Conservation (phyloP, 192 early-diverging fungal species). For the Coemansia interrupta region DNA sequence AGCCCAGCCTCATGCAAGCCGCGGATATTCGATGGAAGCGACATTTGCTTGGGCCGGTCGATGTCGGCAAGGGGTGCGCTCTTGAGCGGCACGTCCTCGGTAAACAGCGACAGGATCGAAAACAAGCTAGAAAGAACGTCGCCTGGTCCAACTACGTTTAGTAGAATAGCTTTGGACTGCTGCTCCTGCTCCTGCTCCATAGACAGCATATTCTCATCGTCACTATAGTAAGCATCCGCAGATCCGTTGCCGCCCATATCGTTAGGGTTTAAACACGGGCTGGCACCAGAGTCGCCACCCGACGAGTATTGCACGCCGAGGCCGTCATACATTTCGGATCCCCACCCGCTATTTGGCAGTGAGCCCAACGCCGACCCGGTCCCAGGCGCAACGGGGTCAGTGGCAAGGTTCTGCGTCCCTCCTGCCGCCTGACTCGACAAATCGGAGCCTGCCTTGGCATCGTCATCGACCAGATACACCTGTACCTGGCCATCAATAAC, state of each 20-base stretch:
- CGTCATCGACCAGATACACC: constrained; percentile 63
- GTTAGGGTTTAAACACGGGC: background rate
- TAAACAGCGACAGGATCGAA: constrained; percentile 86
- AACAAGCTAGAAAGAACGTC: constrained; percentile 91
- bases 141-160: constrained; percentile 88
- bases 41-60: background rate
- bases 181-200: constrained; percentile 21
- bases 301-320: constrained; percentile 26
- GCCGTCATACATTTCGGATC: constrained; percentile 8
- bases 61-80: background rate
- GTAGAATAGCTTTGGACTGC: constrained; percentile 56
- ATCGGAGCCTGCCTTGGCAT: background rate
- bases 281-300: constrained; percentile 22
- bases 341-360: constrained; percentile 3
- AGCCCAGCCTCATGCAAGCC: background rate
- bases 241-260: background rate
- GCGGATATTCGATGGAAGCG: background rate
- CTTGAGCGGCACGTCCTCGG: constrained; percentile 63
- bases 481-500: constrained; percentile 94
- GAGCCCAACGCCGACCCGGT: background rate
- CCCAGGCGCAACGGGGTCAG: background rate
- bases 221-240: constrained; percentile 33
- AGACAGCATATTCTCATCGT: constrained; percentile 5
- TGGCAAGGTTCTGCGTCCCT: too few species aligned
- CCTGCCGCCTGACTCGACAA: background rate